A percentile compares a stretch with the other conserved stretches of the same genome.
phyloP scores from a whole-genome alignment of 768 basidiomycete species.

The Kwoniella heveanensis region DNA sequence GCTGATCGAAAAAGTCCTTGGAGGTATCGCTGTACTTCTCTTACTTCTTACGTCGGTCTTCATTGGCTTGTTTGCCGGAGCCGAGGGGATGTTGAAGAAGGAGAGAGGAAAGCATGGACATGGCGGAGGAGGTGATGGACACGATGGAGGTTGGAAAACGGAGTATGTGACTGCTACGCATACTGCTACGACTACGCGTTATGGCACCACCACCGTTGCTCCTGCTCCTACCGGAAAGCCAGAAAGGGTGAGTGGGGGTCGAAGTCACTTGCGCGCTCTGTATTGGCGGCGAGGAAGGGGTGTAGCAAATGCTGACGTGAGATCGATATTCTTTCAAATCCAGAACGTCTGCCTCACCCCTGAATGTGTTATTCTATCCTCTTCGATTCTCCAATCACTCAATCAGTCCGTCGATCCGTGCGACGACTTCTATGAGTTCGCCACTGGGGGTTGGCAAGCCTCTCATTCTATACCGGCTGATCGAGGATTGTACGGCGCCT shows the following conservation, averaged over 20 bases:
- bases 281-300: too few species aligned
- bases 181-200: slow-evolving; percentile 47
- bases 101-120: slow-evolving; percentile 28
- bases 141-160: slow-evolving; percentile 22
- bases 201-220: slow-evolving; percentile 56
- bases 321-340: too few species aligned
- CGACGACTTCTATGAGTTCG: slow-evolving; percentile 89
- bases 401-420: slow-evolving; percentile 87
- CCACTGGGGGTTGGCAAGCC: slow-evolving; percentile 87
- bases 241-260: slow-evolving; percentile 30
- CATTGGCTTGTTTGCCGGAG: slow-evolving; percentile 89
- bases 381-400: slow-evolving; percentile 75
- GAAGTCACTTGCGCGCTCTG: too few species aligned
- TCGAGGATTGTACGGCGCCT: slow-evolving; percentile 71
- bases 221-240: slow-evolving; percentile 58
- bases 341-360: slow-evolving; percentile 74
- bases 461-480: slow-evolving; percentile 83
- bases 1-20: slow-evolving; percentile 77
- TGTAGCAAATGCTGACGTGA: too few species aligned
- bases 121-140: slow-evolving; percentile 7
- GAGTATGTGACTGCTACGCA: slow-evolving; percentile 24
- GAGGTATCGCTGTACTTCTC: slow-evolving; percentile 72
- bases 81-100: slow-evolving; percentile 71
- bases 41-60: slow-evolving; percentile 83
- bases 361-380: slow-evolving; percentile 79